Conservation (phyloP, 345 rosid species). For the Sisymbrium irio region DNA sequence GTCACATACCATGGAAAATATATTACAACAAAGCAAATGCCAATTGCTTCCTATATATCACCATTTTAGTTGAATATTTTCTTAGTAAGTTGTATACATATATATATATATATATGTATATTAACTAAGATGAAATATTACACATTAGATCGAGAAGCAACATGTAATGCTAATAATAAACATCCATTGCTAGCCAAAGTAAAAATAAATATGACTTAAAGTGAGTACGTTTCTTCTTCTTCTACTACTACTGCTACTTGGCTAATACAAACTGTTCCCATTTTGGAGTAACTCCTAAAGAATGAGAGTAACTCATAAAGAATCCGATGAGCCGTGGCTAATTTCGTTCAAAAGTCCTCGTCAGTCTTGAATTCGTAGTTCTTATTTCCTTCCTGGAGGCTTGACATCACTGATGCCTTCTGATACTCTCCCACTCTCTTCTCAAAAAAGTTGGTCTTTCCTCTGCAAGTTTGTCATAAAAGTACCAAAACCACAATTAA, state of each 20-base stretch:
- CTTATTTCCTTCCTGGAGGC: constrained; percentile 61
- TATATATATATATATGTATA: too few species aligned
- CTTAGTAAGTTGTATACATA: too few species aligned
- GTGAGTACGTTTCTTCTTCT: not conserved
- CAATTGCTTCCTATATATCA: not conserved
- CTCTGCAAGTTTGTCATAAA: constrained; percentile 45
- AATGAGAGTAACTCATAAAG: not conserved
- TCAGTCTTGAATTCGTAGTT: constrained; percentile 68
- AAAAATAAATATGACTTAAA: not conserved
- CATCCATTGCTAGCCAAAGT: not conserved
- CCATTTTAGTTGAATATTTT: not conserved
- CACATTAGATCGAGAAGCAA: not conserved
- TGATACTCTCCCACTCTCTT: constrained; percentile 91
- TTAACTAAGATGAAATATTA: not conserved
- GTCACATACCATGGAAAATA: not conserved
- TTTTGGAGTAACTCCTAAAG: not conserved
- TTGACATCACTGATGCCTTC: constrained; percentile 87
- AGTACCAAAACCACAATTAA: constrained; percentile 15
- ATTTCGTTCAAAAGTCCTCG: constrained; percentile 54
- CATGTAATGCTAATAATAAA: not conserved
- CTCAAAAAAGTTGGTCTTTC: constrained; percentile 82
- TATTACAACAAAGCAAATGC: not conserved
- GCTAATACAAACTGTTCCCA: not conserved
- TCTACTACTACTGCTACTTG: constrained; percentile 2
- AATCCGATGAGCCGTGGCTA: constrained; percentile 7